These are phyloP conservation scores for Hymenoscyphus infarciens DNA, from an alignment of 2,329 filamentous ascomycete species.

Conservation along the genomic window DNA sequence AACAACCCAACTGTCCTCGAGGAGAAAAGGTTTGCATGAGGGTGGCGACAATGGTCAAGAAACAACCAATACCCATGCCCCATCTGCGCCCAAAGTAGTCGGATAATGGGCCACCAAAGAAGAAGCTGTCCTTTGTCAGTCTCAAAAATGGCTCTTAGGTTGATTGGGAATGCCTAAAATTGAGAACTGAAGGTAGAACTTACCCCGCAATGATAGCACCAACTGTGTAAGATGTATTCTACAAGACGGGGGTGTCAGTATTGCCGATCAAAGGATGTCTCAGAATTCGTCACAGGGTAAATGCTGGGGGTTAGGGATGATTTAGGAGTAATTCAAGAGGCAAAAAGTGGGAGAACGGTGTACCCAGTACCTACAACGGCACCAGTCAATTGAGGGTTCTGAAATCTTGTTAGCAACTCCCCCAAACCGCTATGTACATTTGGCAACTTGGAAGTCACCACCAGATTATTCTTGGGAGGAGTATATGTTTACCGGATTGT, in stretches of 20 bases:
- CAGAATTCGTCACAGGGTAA: no score
- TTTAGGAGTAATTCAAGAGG: no score
- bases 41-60: slow-evolving; percentile 63
- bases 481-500: slow-evolving; percentile 32
- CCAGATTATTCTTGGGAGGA: neutral
- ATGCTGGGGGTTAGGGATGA: no score
- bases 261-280: no score
- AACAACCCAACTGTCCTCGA: slow-evolving; percentile 56
- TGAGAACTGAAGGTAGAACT: neutral
- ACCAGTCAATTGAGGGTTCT: slow-evolving; percentile 43
- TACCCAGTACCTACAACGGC: slow-evolving; percentile 38
- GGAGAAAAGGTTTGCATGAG: slow-evolving; percentile 67
- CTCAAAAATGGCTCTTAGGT: neutral
- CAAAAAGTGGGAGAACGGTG: no score
- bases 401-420: slow-evolving; percentile 11
- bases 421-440: no score
- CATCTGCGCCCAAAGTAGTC: slow-evolving; percentile 59
- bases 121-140: slow-evolving; percentile 46
- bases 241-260: no score
- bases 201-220: slow-evolving; percentile 60
- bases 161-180: neutral
- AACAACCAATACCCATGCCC: slow-evolving; percentile 62
- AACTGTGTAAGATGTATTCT: slow-evolving; percentile 66
- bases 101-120: slow-evolving; percentile 59
- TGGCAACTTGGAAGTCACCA: neutral